A percentile compares a stretch with the other conserved stretches of the same genome.
phyloP scores from a whole-genome alignment of 257 asterid genomes.

The Vinca minor region DNA sequence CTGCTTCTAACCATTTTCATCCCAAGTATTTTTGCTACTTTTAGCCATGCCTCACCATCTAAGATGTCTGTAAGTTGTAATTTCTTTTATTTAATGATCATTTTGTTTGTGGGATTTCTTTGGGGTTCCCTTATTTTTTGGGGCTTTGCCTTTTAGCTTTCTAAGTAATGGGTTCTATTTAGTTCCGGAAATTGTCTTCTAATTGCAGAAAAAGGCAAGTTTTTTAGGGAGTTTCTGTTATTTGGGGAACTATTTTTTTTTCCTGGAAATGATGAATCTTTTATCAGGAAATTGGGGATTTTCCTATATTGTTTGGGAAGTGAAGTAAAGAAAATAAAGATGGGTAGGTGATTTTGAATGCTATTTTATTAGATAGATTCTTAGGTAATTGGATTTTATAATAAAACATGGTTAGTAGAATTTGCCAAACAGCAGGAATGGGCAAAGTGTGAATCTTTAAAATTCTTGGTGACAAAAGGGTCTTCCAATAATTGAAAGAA shows the following conservation, averaged over 20 bases:
- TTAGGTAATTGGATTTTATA: not conserved
- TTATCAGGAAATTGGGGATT: constrained; percentile 6
- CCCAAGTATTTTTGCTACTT: constrained; percentile 46
- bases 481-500: not conserved
- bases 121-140: constrained; percentile 1
- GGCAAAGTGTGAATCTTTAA: not conserved
- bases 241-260: constrained; percentile 10
- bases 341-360: not conserved
- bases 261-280: constrained; percentile 14
- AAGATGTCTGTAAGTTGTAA: constrained; percentile 41
- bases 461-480: not conserved
- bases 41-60: constrained; percentile 67
- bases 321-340: not conserved
- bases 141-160: constrained; percentile 1
- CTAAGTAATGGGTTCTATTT: constrained; percentile 3
- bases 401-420: no score
- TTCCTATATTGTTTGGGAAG: not conserved
- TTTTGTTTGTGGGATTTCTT: constrained; percentile 1
- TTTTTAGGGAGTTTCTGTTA: not conserved
- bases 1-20: constrained; percentile 58
- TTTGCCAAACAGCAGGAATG: not conserved
- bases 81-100: constrained; percentile 4
- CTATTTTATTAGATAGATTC: not conserved
- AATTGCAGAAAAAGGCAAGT: not conserved
- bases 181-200: constrained; percentile 4